Evolutionary conservation across 225 moss, liverwort and hornwort species (phyloP).

Genomic region (Sphagnum contortum): DNA sequence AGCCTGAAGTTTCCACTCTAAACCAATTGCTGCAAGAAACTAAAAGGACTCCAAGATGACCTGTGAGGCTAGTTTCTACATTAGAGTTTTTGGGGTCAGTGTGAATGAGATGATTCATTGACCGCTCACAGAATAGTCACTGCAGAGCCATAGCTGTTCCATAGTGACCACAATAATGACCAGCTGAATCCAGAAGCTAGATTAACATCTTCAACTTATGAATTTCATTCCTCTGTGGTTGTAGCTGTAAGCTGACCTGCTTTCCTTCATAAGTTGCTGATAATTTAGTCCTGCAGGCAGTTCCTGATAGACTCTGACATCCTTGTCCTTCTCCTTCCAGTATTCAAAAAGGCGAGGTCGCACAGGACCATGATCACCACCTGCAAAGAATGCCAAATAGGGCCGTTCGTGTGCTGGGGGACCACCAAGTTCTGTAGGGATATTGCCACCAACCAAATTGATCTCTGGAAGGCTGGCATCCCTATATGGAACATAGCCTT

Average conservation of each 20-base stretch:
- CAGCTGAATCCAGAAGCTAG: too few species aligned
- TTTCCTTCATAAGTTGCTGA: constrained; percentile 80
- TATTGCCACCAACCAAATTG: constrained; percentile 63
- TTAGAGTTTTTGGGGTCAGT: too few species aligned
- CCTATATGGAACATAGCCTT: constrained; percentile 69
- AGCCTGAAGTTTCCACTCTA: too few species aligned
- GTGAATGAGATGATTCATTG: too few species aligned
- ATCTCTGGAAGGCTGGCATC: constrained; percentile 90
- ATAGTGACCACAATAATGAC: too few species aligned
- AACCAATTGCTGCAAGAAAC: too few species aligned
- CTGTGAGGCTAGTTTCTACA: too few species aligned
- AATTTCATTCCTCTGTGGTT: too few species aligned
- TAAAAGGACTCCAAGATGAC: too few species aligned
- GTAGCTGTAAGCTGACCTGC: constrained; percentile 25
- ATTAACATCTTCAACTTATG: too few species aligned
- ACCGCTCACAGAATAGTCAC: too few species aligned
- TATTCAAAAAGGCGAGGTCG: constrained; percentile 64
- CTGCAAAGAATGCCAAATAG: constrained; percentile 79
- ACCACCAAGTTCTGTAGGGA: constrained; percentile 59
- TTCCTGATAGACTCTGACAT: constrained; percentile 53
- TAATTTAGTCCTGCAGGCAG: constrained; percentile 61
- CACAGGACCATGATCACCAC: constrained; percentile 88
- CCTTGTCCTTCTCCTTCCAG: constrained; percentile 73
- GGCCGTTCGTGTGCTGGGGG: constrained; percentile 41
- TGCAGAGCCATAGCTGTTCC: too few species aligned